Base-by-base conservation (phyloP, 1,284 basidiomycete species). In the Neolentinus lepideus region DNA sequence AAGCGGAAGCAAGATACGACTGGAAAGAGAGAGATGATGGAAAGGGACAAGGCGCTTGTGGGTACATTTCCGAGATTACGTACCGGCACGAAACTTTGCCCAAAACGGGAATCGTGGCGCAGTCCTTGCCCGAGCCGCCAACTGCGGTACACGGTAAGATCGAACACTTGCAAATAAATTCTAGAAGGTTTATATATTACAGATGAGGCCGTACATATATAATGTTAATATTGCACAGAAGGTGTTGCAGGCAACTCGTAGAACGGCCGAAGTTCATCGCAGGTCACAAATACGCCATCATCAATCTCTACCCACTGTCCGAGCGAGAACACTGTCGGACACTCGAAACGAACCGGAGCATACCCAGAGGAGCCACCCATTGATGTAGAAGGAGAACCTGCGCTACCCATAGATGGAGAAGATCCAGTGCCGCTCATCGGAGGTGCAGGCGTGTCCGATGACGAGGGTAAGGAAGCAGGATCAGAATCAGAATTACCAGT, bases 221-320 rank as follows among this genome's bases (percentile, higher is more conserved):
- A 31, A 31, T 16, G 53, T 29, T 10, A 2, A 27, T 14, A 21
- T 25, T 46, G 16, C 16, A 46, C 24, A 16, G 43, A 19, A 46
- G 43, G 43, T 6, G 24, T 4, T 25, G 25, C 14, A 16, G 54
- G 6, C 3, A 63, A 52, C 57, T 61, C 57, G 60, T 77, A 81
- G 59, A 74, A 74, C 19, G 70, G 72, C 63, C 64, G 59, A 55
- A 83, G 53, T 58, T 77, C 59, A 2, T 74, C 70, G 64, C 79
- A 82, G 22, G 72, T 75, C 54, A 77, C 76, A 59, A 64, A 79
- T 12, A 81, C 52, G 1, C 67, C 79, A 55, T 78, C 69, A 55
- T 81, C 80, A 35, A 83, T 62, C 69, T 79, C 74, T n/a, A 75
- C 71, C 52, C 61, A 51, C 26, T 64, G 45, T 51, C 59, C 61